Base-by-base conservation (phyloP, 805 yeast species). In the Ogataea nakhonphanomensis region DNA sequence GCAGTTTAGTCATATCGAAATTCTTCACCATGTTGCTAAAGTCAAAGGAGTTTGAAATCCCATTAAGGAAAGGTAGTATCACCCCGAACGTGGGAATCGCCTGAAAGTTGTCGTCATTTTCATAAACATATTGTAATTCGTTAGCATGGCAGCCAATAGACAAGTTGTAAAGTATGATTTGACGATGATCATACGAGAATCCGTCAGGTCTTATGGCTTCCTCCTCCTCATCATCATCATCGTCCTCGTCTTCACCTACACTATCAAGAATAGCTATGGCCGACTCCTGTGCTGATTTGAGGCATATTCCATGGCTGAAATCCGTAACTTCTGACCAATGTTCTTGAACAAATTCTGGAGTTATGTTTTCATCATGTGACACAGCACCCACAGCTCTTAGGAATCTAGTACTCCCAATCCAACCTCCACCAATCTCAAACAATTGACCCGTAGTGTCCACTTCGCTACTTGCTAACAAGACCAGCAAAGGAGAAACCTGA, bases 391-490 rank as follows among this genome's bases (percentile, higher is more conserved):
- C 79, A 39, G 95, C 82, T 62, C 96, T 79, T 69, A 91, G 95
- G 91, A 93, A 90, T 70, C 97, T 78, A 29, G 96, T 90, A 64
- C 79, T 78, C 56, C 95, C 97, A 53, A 86, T 72, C 96, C 97
- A 91, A 30, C 96, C 98, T 44, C 93, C 96, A 52, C 98, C 99
- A 51, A 81, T 83, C 71, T 91, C 99, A 62, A 81, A 91, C 46
- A 84, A 66, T 62, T 83, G 83, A 42, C 97, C 98, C 33, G 81
- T 78, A 24, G 77, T 76, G 31, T 73, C 71, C 17, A 82, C 74
- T 55, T 76, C 74, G 35, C 85, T 90, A 43, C 89, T 76, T n/a
- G 87, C 74, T 48, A 90, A 74, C 53, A 83, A 72, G 12, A 88
- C 87, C 50, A 88, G 78, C 48, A 90, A 71, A 43, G 99, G 99